Evolutionary conservation across 768 basidiomycete species (phyloP), one percentile per base, ranked within the genome.

Genomic region (Sistotremastrum niveocremeum): DNA sequence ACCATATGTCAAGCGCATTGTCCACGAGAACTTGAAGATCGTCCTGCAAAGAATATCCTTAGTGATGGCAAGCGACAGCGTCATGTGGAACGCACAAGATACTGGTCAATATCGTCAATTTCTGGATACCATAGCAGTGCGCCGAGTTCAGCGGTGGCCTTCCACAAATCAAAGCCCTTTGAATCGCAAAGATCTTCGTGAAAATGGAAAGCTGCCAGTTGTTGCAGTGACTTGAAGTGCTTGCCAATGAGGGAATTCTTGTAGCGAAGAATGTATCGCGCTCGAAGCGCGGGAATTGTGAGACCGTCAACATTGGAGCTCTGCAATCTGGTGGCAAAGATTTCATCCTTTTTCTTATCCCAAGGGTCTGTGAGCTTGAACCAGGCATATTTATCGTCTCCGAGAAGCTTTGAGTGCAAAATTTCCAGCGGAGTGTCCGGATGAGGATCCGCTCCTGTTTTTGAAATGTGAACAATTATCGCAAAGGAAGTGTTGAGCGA

Each of bases 381-480:
- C 64, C 63, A 66, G 4, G 57, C 43, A 50, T 67, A 67, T 39
- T 62, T 60, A 8, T 49, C 47, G 4, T 51, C 44, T 2, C 61
- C 60, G 5, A 62, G 51, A 4, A 60, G 48, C 10, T 49, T 7
- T 0, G 60, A 57, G 41, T 62, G 60, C 0, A 72, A 55, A 28
- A 71, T 65, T 47, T 72, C 68, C 0, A 70, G 65, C 4, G 69
- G 68, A 2, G 69, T 68, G 48, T 71, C 70, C 7, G 34, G 42
- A 47, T 72, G 62, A 2, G 69, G 62, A 50, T 74, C 64, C 0
- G 72, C 48, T 3, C 58, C 70, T 70, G 46, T n/a, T n/a, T n/a
- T n/a, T n/a, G n/a, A n/a, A n/a, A n/a, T n/a, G n/a, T n/a, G n/a
- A n/a, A n/a, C n/a, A n/a, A n/a, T n/a, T n/a, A n/a, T n/a, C n/a